phyloP scores from a whole-genome alignment of 352 stramenopile genomes.

The Globisporangium solare region DNA sequence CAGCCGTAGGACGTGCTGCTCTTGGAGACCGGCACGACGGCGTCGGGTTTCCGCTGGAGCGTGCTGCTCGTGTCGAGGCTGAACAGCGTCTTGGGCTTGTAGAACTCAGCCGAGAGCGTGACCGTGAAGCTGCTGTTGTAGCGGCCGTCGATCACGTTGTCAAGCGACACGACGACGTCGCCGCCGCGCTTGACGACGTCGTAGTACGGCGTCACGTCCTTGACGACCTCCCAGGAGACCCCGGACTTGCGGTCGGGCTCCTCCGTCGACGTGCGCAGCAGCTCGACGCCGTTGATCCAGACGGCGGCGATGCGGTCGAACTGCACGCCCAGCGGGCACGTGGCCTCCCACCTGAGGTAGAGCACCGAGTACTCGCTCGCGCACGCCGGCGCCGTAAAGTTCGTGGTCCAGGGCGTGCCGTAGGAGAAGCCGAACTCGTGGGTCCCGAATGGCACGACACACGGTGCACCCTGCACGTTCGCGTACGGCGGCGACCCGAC shows the following conservation, averaged over 20 bases:
- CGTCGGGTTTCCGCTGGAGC: slow-evolving; percentile 24
- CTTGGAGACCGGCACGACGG: slow-evolving; percentile 40
- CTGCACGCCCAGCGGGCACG: slow-evolving; percentile 41
- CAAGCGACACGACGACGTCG: slow-evolving; percentile 49
- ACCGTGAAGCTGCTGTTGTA: slow-evolving; percentile 72
- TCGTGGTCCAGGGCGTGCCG: slow-evolving; percentile 38
- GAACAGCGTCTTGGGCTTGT: slow-evolving; percentile 20
- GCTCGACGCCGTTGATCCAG: slow-evolving; percentile 66
- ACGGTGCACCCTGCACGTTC: slow-evolving; percentile 37
- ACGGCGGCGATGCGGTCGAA: slow-evolving; percentile 72
- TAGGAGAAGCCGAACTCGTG: slow-evolving; percentile 59
- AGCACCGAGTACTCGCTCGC: slow-evolving; percentile 38
- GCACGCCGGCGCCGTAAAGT: slow-evolving; percentile 38
- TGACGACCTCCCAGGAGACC: slow-evolving; percentile 55
- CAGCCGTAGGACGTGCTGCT: slow-evolving; percentile 48
- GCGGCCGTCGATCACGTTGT: slow-evolving; percentile 54
- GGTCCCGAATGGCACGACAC: slow-evolving; percentile 39
- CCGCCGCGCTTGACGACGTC: slow-evolving; percentile 42
- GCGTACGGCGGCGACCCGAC: slow-evolving; percentile 30
- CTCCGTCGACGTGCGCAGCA: slow-evolving; percentile 71
- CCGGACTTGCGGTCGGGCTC: slow-evolving; percentile 42
- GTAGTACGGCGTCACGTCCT: slow-evolving; percentile 63
- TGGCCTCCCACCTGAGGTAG: slow-evolving; percentile 52
- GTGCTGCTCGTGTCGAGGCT: slow-evolving; percentile 14
- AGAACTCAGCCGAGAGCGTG: slow-evolving; percentile 53